phyloP scores from a whole-genome alignment of 257 asterid species.

The Solanum tarapatanum region DNA sequence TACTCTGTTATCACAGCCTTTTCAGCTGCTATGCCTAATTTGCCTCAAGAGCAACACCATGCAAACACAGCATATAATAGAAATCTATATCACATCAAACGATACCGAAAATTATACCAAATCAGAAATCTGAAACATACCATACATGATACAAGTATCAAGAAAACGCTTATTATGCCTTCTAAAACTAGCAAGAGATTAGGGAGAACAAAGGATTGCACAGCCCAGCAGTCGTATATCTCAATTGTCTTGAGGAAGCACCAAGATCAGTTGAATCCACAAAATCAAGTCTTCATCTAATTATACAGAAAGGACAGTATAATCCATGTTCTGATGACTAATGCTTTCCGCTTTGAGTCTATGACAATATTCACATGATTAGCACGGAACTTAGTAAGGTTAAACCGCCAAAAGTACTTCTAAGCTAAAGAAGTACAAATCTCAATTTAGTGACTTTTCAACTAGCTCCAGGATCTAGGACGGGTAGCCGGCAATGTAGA shows the following conservation, averaged over 20 bases:
- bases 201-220: neutral
- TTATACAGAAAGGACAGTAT: neutral
- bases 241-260: neutral
- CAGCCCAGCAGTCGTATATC: neutral
- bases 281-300: neutral
- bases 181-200: neutral
- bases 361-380: neutral
- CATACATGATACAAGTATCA: neutral
- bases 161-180: neutral
- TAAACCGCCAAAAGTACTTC: neutral
- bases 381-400: neutral
- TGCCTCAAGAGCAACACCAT: neutral
- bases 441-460: slow-evolving; percentile 10
- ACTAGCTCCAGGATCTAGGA: slow-evolving; percentile 75
- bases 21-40: neutral
- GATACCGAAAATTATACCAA: neutral
- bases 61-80: neutral
- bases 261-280: neutral
- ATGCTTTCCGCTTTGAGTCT: neutral
- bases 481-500: slow-evolving; percentile 81
- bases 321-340: neutral
- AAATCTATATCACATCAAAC: neutral
- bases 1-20: neutral
- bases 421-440: neutral
- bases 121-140: neutral